Evolutionary conservation across 2,329 filamentous ascomycete genomes (phyloP).

Genomic region (Rhexocercosporidium sp.): DNA sequence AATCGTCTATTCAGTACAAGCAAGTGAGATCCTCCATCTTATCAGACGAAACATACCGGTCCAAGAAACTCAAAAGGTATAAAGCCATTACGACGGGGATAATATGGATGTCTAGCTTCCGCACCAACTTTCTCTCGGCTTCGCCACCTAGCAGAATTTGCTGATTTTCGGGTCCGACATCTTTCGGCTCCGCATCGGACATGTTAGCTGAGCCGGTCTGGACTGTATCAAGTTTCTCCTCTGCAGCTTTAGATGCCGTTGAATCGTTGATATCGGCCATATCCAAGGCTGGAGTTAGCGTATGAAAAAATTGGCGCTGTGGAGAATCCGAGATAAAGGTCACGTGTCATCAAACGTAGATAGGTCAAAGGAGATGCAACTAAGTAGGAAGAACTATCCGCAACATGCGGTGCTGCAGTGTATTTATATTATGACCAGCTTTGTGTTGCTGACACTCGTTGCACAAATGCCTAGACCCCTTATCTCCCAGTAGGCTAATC

Average conservation of each 20-base stretch:
- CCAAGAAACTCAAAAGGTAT: conserved; percentile 79
- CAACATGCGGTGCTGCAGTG: background rate
- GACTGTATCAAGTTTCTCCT: background rate
- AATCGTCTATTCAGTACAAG: background rate
- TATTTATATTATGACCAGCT: background rate
- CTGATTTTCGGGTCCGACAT: background rate
- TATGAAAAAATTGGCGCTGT: background rate
- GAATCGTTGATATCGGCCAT: background rate
- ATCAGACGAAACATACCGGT: conserved; percentile 55
- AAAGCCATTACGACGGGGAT: conserved; percentile 71
- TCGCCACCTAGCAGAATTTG: conserved; percentile 14
- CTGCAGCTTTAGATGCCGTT: background rate
- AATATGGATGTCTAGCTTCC: conserved; percentile 60
- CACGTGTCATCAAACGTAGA: background rate
- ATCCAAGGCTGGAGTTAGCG: background rate
- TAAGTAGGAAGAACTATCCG: background rate
- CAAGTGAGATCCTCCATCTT: conserved; percentile 46
- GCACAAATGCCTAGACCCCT: background rate
- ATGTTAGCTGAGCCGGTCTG: background rate
- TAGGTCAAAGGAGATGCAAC: background rate
- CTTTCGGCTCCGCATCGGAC: conserved; percentile 9
- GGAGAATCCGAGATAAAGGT: background rate
- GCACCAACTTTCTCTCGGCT: conserved; percentile 9
- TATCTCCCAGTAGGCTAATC: background rate
- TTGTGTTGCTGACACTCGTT: conserved; percentile 3